Base-by-base conservation (phyloP, 83 land plant genomes). In the Picea mariana region DNA sequence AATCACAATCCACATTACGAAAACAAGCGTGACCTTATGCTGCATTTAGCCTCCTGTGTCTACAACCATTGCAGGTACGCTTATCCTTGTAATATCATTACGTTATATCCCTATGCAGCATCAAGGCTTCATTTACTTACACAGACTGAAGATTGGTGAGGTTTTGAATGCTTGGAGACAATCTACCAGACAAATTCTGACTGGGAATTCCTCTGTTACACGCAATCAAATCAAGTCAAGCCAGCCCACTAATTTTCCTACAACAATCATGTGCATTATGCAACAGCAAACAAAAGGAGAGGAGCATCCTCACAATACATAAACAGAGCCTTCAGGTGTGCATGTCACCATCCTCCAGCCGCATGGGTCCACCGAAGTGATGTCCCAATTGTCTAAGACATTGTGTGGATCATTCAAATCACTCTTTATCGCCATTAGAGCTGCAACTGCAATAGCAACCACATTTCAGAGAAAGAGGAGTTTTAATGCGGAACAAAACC, bases 281-380 rank as follows among this genome's bases (percentile, higher is more conserved):
- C 15, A 67, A 27, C 12, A 77, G 68, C 6, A 63, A 31, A 42
- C 17, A 8, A 38, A 63, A 7, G 26, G 61, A 44, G 60, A 15
- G 23, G 34, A 23, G 5, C 4, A 21, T n/a, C 60, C 87, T 78
- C 67, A 87, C 88, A 87, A 23, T 26, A 81, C 62, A 55, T 73
- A 64, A 7, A 87, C 88, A 42, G 38, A 79, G 49, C 84, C 82
- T 62, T 87, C 86, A 31, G 49, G 42, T 34, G 86, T 75, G 83
- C 88, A 87, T 55, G 88, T 80, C 26, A 87, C 87, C 79, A 79
- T 85, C 69, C 85, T 87, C 88, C 88, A 87, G 31, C 81, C 73
- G 77, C 88, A 87, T 18, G 88, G 88, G 67, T 87, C 88, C 5
- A 87, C 88, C 20, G 88, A 80, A 59, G 75, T 87, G n/a, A 79